Evolutionary conservation across 306 rosid species (phyloP).

Genomic region (Alnus rubra): DNA sequence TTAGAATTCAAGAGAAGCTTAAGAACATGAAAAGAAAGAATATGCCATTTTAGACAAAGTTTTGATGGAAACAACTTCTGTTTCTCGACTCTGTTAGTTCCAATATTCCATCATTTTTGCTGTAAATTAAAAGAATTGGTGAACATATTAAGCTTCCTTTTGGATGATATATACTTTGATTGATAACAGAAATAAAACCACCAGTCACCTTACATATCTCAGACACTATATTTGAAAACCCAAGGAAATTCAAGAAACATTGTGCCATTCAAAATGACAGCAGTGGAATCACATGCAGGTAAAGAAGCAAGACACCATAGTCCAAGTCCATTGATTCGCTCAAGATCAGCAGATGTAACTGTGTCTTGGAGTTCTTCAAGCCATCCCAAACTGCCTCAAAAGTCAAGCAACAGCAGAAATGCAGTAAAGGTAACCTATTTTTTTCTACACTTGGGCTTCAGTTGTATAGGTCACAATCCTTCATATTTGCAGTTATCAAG

Average conservation of each 20-base stretch:
- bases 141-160: background rate
- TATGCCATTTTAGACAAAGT: background rate
- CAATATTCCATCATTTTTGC: no score
- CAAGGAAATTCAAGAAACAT: background rate
- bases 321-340: constrained; percentile 18
- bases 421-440: constrained; percentile 38
- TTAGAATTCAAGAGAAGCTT: background rate
- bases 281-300: constrained; percentile 30
- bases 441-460: background rate
- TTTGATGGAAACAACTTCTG: background rate
- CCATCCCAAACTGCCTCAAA: constrained; percentile 28
- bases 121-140: background rate
- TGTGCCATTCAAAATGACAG: constrained; percentile 5
- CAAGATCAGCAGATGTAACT: constrained; percentile 11
- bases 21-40: background rate
- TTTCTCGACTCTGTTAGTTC: background rate
- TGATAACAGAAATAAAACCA: background rate
- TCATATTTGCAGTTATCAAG: background rate
- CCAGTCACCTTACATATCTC: background rate
- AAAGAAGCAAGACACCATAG: constrained; percentile 24
- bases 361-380: constrained; percentile 31
- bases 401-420: constrained; percentile 21
- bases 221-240: background rate
- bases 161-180: background rate
- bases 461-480: background rate